phyloP scores from a whole-genome alignment of 441 rosid genomes.

The Omphalea diandra region DNA sequence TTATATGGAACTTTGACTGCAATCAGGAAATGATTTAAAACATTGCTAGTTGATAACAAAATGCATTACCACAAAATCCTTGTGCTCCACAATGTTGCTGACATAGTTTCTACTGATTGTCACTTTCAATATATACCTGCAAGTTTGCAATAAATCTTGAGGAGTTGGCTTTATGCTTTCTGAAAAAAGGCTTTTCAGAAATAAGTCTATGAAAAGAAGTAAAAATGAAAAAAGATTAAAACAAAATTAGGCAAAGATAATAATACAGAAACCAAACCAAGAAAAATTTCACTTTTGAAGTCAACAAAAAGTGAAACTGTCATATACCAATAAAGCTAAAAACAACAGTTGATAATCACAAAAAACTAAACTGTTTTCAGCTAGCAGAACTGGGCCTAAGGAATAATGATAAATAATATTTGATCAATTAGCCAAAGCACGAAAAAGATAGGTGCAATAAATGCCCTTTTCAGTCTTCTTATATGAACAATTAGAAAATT shows the following conservation, averaged over 20 bases:
- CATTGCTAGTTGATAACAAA: background rate
- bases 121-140: slow-evolving; percentile 86
- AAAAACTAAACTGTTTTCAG: background rate
- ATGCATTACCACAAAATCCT: slow-evolving; percentile 74
- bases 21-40: background rate
- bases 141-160: background rate
- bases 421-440: background rate
- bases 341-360: too few species aligned
- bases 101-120: slow-evolving; percentile 72
- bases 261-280: background rate
- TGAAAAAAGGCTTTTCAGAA: too few species aligned
- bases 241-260: background rate
- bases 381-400: background rate
- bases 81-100: slow-evolving; percentile 74
- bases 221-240: too few species aligned
- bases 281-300: background rate
- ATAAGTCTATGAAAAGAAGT: too few species aligned
- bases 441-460: background rate
- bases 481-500: too few species aligned
- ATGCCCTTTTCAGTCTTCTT: background rate
- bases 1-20: too few species aligned
- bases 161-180: background rate
- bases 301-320: background rate
- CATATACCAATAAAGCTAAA: background rate
- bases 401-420: background rate